A percentile compares a stretch with the other conserved stretches of the same genome.
Conservation (phyloP, 108 stramenopile genomes). For the Chaetoceros muelleri region DNA sequence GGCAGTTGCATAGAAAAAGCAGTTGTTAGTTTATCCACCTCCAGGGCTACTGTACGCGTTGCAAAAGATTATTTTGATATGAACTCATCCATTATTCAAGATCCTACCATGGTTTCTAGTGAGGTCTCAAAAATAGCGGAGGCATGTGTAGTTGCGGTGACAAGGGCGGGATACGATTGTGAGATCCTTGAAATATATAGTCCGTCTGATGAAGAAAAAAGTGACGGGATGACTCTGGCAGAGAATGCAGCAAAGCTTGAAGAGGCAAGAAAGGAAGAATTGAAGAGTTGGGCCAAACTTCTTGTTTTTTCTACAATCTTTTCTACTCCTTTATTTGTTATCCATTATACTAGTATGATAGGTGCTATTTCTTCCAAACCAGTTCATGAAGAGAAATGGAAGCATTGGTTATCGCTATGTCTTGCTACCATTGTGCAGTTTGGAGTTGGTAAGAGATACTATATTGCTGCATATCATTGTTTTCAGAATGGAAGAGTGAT, state of each 20-base stretch:
- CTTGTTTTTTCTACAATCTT: constrained; percentile 24
- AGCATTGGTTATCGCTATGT: constrained; percentile 28
- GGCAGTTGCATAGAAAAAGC: constrained; percentile 16
- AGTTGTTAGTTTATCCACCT: constrained; percentile 34
- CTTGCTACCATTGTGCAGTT: constrained; percentile 85
- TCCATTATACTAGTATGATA: constrained; percentile 28
- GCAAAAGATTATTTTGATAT: constrained; percentile 10
- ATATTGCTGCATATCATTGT: constrained; percentile 63
- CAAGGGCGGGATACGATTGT: constrained; percentile 41
- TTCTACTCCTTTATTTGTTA: constrained; percentile 38
- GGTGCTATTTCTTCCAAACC: constrained; percentile 10
- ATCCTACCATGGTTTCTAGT: background rate
- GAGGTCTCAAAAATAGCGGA: background rate
- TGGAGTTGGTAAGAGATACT: constrained; percentile 75
- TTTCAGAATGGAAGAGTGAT: constrained; percentile 38
- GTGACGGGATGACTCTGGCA: constrained; percentile 17
- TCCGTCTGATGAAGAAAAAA: constrained; percentile 1
- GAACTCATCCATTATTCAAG: no score
- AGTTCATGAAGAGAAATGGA: constrained; percentile 4
- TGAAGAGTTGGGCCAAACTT: constrained; percentile 29
- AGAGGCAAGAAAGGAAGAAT: constrained; percentile 29
- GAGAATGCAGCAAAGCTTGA: constrained; percentile 44
- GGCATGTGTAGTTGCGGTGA: constrained; percentile 27
- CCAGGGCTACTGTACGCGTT: constrained; percentile 21
- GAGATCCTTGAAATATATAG: constrained; percentile 12